Percentiles rank a stretch among this genome's conserved stretches.
phyloP scores from a whole-genome alignment of 2,329 filamentous ascomycete species.

The Cercospora beticola region DNA sequence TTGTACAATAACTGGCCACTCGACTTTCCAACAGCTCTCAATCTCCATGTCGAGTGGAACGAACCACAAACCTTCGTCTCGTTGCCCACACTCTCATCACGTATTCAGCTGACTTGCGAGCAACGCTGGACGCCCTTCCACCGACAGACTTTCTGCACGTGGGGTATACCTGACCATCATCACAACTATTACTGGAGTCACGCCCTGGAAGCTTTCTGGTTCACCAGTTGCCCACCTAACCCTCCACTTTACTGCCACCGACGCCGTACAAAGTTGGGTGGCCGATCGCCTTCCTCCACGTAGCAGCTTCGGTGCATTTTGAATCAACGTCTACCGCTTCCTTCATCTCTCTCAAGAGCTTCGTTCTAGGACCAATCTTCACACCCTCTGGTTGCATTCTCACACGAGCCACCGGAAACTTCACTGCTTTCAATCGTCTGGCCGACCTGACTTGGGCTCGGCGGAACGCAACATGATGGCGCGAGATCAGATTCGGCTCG shows the following conservation, averaged over 20 bases:
- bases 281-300: neutral
- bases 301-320: conserved; percentile 3
- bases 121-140: conserved; percentile 1
- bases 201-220: neutral
- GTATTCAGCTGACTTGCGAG: conserved; percentile 14
- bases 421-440: conserved; percentile 8
- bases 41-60: conserved; percentile 26
- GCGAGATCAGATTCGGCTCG: conserved; percentile 18
- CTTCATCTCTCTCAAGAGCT: neutral
- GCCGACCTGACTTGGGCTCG: conserved; percentile 1
- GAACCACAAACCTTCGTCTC: conserved; percentile 22
- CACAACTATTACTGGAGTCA: conserved; percentile 5
- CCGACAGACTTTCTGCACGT: conserved; percentile 8
- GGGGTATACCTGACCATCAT: conserved; percentile 1
- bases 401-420: conserved; percentile 4
- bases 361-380: neutral
- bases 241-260: neutral
- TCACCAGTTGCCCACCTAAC: neutral
- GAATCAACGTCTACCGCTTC: conserved; percentile 12
- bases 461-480: conserved; percentile 50
- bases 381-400: conserved; percentile 7
- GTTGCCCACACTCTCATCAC: conserved; percentile 10
- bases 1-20: conserved; percentile 23
- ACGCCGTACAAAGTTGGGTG: neutral
- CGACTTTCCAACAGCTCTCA: conserved; percentile 9